Conservation (phyloP, 2,329 filamentous ascomycete species). For the Pyrenochaeta sp. region DNA sequence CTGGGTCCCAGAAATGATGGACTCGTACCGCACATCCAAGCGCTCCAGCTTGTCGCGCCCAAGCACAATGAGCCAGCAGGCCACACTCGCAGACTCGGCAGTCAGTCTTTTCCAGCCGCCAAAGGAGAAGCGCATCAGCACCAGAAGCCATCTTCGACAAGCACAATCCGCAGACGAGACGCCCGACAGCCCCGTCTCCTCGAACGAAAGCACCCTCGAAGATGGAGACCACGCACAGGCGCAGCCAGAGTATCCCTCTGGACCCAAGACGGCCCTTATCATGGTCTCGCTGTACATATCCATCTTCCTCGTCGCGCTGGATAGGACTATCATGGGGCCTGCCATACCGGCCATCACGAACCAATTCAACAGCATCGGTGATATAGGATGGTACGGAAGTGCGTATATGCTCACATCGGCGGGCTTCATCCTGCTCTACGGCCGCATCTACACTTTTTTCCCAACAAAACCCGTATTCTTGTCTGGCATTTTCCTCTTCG, state of each 20-base stretch:
- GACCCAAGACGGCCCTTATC: constrained; percentile 35
- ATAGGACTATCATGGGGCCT: constrained; percentile 55
- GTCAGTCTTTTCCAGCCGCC: constrained; percentile 9
- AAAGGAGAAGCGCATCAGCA: constrained; percentile 12
- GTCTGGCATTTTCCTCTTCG: constrained; percentile 54
- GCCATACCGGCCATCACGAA: constrained; percentile 57
- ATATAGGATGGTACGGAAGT: constrained; percentile 55
- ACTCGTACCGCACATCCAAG: constrained; percentile 13
- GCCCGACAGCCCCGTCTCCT: not conserved
- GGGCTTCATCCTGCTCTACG: constrained; percentile 54
- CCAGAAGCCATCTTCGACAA: constrained; percentile 17
- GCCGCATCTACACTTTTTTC: constrained; percentile 57
- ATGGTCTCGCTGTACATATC: constrained; percentile 42
- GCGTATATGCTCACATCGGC: constrained; percentile 50
- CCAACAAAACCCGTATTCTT: constrained; percentile 60
- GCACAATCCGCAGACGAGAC: constrained; percentile 11
- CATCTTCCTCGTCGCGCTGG: constrained; percentile 43
- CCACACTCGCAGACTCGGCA: constrained; percentile 16
- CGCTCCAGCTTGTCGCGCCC: constrained; percentile 19
- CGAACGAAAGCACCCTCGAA: constrained; percentile 3
- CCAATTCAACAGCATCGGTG: constrained; percentile 50
- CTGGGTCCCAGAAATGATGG: constrained; percentile 15
- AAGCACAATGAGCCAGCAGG: constrained; percentile 5
- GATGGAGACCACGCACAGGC: not conserved
- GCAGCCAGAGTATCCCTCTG: constrained; percentile 25